Base-by-base conservation (phyloP, 306 rosid species). In the Neltuma alba region DNA sequence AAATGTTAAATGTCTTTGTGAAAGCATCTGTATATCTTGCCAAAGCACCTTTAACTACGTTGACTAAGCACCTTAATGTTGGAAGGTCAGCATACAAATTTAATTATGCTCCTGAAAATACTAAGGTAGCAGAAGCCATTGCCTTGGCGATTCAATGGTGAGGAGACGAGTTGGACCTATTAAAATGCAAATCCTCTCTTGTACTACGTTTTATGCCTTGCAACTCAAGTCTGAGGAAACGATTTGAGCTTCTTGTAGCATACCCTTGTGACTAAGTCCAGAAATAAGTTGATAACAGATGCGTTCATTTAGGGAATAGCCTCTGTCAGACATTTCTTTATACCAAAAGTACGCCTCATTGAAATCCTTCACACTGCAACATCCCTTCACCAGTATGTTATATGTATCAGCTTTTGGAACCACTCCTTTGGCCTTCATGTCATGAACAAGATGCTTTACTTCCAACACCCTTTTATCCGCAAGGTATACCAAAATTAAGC, bases 361-460 rank as follows among this genome's bases (percentile, higher is more conserved):
- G n/a, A n/a, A n/a, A n/a, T n/a, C n/a, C n/a, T n/a, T n/a, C n/a
- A n/a, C n/a, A n/a, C n/a, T n/a, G n/a, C n/a, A n/a, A n/a, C n/a
- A n/a, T n/a, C n/a, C n/a, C n/a, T n/a, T n/a, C n/a, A n/a, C n/a
- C n/a, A n/a, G n/a, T n/a, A n/a, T n/a, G n/a, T n/a, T n/a, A n/a
- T n/a, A n/a, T n/a, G n/a, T n/a, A 81, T 90, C 96, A 58, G 85
- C 83, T 79, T 88, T 89, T 11, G 92, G 97, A 76, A 71, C 74
- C 83, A 92, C 79, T 57, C 92, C 92, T 81, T 86, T 85, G 65
- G 76, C 92, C 88, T 89, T 92, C 97, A 94, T 92, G 41, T 94
- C 90, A 76, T 82, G 76, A 16, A 94, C 82, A 52, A 92, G 69
- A 58, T 71, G 83, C 78, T 83, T 89, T 30, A 85, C 83, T 80